Conservation (phyloP, 352 stramenopile genomes). For the Globisporangium cystogenes region DNA sequence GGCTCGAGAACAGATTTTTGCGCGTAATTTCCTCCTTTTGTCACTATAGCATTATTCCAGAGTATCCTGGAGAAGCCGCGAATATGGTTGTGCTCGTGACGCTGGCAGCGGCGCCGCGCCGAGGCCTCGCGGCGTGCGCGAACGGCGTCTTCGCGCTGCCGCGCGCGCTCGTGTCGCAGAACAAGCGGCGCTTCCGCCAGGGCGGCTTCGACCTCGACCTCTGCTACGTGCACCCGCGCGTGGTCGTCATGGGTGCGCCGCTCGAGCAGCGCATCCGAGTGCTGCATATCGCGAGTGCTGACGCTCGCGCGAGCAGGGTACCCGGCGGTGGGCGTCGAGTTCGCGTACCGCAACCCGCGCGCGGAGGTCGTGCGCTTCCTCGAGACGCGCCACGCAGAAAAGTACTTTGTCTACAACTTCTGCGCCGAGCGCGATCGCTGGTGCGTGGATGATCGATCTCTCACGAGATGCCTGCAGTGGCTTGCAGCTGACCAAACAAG, state of each 20-base stretch:
- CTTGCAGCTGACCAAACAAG: too few relatives aligned
- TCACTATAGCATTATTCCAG: too few relatives aligned
- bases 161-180: conserved; percentile 69
- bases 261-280: too few relatives aligned
- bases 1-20: too few relatives aligned
- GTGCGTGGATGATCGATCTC: too few relatives aligned
- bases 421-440: conserved; percentile 47
- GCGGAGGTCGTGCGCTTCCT: conserved; percentile 52
- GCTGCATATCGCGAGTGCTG: too few relatives aligned
- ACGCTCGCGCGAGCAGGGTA: conserved; percentile 30
- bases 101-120: not conserved
- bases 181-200: conserved; percentile 60
- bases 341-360: conserved; percentile 56
- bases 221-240: conserved; percentile 61
- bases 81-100: not conserved
- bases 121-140: conserved; percentile 12
- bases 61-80: too few relatives aligned
- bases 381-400: conserved; percentile 32
- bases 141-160: conserved; percentile 38
- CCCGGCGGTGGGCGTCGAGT: conserved; percentile 47
- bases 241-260: conserved; percentile 67
- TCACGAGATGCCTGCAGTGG: too few relatives aligned
- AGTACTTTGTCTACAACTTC: conserved; percentile 80
- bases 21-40: too few relatives aligned
- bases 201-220: conserved; percentile 67